Evolutionary conservation across 352 stramenopile species (phyloP).

Genomic region (Globisporangium orthogonon): DNA sequence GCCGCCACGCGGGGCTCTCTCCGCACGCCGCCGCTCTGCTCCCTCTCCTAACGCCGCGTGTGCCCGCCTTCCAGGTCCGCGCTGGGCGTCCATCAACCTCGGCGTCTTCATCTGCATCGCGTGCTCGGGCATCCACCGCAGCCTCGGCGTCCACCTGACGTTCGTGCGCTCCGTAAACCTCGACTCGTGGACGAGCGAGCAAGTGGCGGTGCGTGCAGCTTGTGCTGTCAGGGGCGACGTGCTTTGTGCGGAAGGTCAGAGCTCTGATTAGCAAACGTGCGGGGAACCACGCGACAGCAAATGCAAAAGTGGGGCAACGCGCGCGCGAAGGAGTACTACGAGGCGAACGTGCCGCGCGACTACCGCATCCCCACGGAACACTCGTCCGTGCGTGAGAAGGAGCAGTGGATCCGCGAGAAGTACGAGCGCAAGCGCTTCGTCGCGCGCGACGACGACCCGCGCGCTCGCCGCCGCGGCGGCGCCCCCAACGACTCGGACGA

Average conservation of each 20-base stretch:
- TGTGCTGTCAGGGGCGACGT: too few relatives aligned
- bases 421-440: conserved; percentile 86
- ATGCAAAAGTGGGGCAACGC: conserved; percentile 92
- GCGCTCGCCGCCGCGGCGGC: conserved; percentile 27
- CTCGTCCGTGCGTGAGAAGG: conserved; percentile 78
- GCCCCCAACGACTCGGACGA: conserved; percentile 24
- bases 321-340: conserved; percentile 87
- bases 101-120: conserved; percentile 94
- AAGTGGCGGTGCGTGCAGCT: conserved; percentile 49
- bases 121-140: conserved; percentile 92
- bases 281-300: conserved; percentile 29
- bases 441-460: conserved; percentile 30
- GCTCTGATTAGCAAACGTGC: background rate
- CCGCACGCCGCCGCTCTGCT: too few relatives aligned
- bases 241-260: too few relatives aligned
- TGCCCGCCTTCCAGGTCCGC: conserved; percentile 34
- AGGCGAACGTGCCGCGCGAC: conserved; percentile 74
- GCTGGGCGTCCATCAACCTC: conserved; percentile 92
- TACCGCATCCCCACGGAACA: conserved; percentile 78
- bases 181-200: conserved; percentile 91
- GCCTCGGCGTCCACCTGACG: conserved; percentile 90
- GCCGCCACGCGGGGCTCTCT: too few relatives aligned
- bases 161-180: conserved; percentile 92
- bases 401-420: conserved; percentile 90
- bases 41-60: too few relatives aligned